Conservation (phyloP, 352 stramenopile species). For the Globisporangium recalcitrans region DNA sequence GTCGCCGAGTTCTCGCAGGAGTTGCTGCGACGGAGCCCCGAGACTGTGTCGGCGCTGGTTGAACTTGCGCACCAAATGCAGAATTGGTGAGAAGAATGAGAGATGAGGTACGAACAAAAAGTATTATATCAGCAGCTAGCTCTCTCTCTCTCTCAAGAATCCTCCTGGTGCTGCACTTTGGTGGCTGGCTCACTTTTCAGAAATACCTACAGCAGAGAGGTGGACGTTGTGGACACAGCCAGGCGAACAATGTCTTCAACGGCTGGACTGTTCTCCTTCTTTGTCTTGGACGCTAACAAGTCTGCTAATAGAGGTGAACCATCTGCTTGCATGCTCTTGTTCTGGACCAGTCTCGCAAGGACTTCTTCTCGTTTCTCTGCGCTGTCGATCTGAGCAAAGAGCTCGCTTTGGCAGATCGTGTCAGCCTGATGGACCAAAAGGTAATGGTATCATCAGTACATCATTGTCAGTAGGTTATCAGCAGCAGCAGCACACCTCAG, state of each 20-base stretch:
- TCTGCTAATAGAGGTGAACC: conserved; percentile 4
- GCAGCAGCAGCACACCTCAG: not conserved
- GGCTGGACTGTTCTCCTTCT: not conserved
- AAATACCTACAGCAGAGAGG: not conserved
- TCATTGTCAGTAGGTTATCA: not conserved
- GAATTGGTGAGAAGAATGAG: conserved; percentile 44
- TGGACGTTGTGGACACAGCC: conserved; percentile 19
- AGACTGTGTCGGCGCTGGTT: conserved; percentile 53
- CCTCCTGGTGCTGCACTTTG: not conserved
- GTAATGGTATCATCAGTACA: not conserved
- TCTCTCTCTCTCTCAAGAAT: not conserved
- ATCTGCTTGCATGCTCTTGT: not conserved
- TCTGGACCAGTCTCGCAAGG: conserved; percentile 25
- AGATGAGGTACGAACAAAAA: not conserved
- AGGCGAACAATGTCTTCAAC: conserved; percentile 17
- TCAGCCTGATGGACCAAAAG: conserved; percentile 6
- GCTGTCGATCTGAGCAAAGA: conserved; percentile 33
- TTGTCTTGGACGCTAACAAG: conserved; percentile 2
- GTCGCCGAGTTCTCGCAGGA: conserved; percentile 66
- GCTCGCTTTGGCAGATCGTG: conserved; percentile 28
- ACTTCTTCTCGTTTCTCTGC: conserved; percentile 38
- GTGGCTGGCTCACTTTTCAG: not conserved
- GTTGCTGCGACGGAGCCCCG: conserved; percentile 58
- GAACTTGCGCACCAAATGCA: conserved; percentile 70
- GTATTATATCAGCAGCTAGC: conserved; percentile 15